Evolutionary conservation across 2,329 filamentous ascomycete species (phyloP).

Genomic region (Capronia coronata): DNA sequence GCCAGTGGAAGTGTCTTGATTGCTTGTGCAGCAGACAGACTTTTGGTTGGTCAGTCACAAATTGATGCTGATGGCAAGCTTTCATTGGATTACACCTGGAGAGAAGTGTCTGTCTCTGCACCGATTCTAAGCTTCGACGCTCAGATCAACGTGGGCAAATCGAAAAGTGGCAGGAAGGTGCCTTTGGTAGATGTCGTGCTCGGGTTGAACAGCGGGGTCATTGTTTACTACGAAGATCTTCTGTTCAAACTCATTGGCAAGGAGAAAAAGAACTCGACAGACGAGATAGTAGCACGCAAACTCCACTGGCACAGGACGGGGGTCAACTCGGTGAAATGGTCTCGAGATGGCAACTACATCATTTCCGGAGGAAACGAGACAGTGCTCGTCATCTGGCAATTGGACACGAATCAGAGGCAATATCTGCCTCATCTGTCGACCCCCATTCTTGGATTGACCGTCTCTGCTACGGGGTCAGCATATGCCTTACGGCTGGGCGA

Average conservation of each 20-base stretch:
- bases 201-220: slow-evolving; percentile 68
- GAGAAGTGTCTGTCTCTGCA: slow-evolving; percentile 51
- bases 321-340: slow-evolving; percentile 85
- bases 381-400: slow-evolving; percentile 84
- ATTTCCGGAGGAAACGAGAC: slow-evolving; percentile 90
- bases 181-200: slow-evolving; percentile 65
- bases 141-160: slow-evolving; percentile 19
- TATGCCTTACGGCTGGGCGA: slow-evolving; percentile 84
- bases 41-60: slow-evolving; percentile 56
- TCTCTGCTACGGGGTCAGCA: slow-evolving; percentile 71
- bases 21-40: slow-evolving; percentile 36
- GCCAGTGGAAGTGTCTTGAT: slow-evolving; percentile 34
- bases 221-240: slow-evolving; percentile 76
- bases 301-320: slow-evolving; percentile 87
- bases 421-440: slow-evolving; percentile 86
- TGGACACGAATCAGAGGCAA: slow-evolving; percentile 76
- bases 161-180: slow-evolving; percentile 29
- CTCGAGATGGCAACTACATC: slow-evolving; percentile 85
- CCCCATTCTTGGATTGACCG: slow-evolving; percentile 72
- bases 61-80: slow-evolving; percentile 32
- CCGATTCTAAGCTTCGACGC: slow-evolving; percentile 60
- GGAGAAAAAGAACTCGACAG: slow-evolving; percentile 40
- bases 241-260: slow-evolving; percentile 49
- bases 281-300: slow-evolving; percentile 52
- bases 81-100: slow-evolving; percentile 46